phyloP scores from a whole-genome alignment of 495 filamentous ascomycete genomes.

The Lasiosphaeriaceae sp. region DNA sequence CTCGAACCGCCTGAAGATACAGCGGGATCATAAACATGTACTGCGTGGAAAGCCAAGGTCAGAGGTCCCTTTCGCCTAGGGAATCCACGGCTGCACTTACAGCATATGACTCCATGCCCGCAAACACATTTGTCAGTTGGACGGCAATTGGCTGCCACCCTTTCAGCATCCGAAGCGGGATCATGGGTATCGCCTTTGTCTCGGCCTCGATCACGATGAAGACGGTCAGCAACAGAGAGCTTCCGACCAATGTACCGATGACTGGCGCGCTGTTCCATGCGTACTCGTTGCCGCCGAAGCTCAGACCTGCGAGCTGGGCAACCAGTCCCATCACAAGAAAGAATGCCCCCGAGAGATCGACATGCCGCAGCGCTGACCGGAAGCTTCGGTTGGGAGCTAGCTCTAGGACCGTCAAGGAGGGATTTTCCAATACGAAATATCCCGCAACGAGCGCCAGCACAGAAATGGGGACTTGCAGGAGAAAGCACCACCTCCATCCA shows the following conservation, averaged over 20 bases:
- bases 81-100: slow-evolving; percentile 33
- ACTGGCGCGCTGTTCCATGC: slow-evolving; percentile 54
- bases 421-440: slow-evolving; percentile 49
- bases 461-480: slow-evolving; percentile 51
- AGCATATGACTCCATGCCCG: slow-evolving; percentile 59
- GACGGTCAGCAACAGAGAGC: slow-evolving; percentile 42
- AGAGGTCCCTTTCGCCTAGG: neutral
- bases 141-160: slow-evolving; percentile 50
- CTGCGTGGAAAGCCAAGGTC: slow-evolving; percentile 27
- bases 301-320: slow-evolving; percentile 54
- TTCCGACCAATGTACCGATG: slow-evolving; percentile 46
- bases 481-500: slow-evolving; percentile 50
- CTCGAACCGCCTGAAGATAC: slow-evolving; percentile 60
- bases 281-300: slow-evolving; percentile 58
- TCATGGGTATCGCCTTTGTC: slow-evolving; percentile 59
- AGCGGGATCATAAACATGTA: slow-evolving; percentile 64
- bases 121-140: slow-evolving; percentile 59
- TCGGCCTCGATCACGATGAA: slow-evolving; percentile 55
- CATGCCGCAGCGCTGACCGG: slow-evolving; percentile 45
- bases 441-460: slow-evolving; percentile 52
- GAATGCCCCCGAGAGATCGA: slow-evolving; percentile 54
- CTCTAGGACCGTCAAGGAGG: slow-evolving; percentile 11
- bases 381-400: slow-evolving; percentile 16
- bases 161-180: slow-evolving; percentile 55
- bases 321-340: slow-evolving; percentile 55